Base-by-base conservation (phyloP, 306 rosid genomes). In the Cicer bijugum region DNA sequence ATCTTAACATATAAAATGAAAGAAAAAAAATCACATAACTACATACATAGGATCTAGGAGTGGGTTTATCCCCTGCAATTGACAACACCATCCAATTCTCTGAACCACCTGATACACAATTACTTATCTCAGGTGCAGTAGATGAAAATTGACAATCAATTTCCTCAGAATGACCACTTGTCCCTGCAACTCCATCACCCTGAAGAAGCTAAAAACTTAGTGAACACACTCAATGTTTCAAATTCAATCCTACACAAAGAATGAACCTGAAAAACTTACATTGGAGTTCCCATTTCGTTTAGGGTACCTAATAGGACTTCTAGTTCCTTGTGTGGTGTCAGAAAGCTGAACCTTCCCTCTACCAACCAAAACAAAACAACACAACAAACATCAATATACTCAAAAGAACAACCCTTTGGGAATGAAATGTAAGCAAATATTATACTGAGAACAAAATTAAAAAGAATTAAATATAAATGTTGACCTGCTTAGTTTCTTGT, bases 301-400 rank as follows among this genome's bases (percentile, higher is more conserved):
- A 7, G 87, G 84, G 28, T 93, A 85, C 69, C 86, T 89, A 47
- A 89, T 67, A 19, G 98, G 98, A 82, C 97, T 93, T 75, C 88
- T 83, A 45, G 90, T 88, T 83, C 96, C 96, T 52, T 88, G 94
- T 59, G 89, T 79, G 7, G 92, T 47, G n/a, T 94, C 97, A 10
- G 94, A 82, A 67, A 87, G 88, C 63, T 94, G 97, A 16, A 88
- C 89, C 82, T 94, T 91, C 84, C 91, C 84, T 81, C 95, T 91
- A 77, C 90, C 85, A 78, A 77, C 90, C 85, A 78, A 83, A 35
- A 43, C 55, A 33, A 38, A 50, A 58, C 1, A 57, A 6, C 63
- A 59, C 5, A 12, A 28, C 62, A 20, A 9, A 5, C 37, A 56
- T 28, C 17, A 76, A 38, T 17, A 17, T n/a, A 43, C 62, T 4